Conservation (phyloP, 139 green algal genomes). For the Coccomyxa sp. region DNA sequence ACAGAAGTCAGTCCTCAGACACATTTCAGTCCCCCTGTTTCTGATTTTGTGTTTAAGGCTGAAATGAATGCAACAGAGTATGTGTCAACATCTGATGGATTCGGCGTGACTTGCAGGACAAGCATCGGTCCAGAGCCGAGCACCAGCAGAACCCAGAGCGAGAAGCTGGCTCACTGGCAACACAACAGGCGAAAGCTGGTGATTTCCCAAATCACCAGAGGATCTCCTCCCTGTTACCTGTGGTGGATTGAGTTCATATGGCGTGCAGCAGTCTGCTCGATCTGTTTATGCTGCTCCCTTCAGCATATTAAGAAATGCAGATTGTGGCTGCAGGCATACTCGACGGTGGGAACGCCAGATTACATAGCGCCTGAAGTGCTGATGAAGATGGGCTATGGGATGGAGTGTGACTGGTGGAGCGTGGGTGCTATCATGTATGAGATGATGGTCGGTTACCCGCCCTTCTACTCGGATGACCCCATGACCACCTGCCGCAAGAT, state of each 20-base stretch:
- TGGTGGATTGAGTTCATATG: neutral
- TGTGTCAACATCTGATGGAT: too few species aligned
- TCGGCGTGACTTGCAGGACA: too few species aligned
- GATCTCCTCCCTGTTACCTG: neutral
- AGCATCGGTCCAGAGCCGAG: neutral
- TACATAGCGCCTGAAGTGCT: constrained; percentile 97
- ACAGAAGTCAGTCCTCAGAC: too few species aligned
- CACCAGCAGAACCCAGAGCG: constrained; percentile 19
- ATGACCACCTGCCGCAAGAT: constrained; percentile 91
- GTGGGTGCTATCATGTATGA: constrained; percentile 96
- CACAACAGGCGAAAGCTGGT: constrained; percentile 69
- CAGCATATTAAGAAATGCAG: neutral
- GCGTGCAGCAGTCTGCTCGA: too few species aligned
- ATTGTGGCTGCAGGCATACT: constrained; percentile 14
- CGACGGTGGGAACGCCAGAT: constrained; percentile 91
- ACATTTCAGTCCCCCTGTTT: too few species aligned
- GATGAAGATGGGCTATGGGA: constrained; percentile 96
- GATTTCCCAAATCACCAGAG: neutral
- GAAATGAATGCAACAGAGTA: too few species aligned
- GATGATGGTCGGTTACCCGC: constrained; percentile 96
- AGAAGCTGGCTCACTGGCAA: constrained; percentile 66
- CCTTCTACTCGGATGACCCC: constrained; percentile 96
- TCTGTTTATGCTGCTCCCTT: too few species aligned
- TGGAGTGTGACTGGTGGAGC: constrained; percentile 99
- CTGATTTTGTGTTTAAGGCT: too few species aligned